Conservation (phyloP, 2,329 filamentous ascomycete genomes). For the Colletotrichum gigasporum region DNA sequence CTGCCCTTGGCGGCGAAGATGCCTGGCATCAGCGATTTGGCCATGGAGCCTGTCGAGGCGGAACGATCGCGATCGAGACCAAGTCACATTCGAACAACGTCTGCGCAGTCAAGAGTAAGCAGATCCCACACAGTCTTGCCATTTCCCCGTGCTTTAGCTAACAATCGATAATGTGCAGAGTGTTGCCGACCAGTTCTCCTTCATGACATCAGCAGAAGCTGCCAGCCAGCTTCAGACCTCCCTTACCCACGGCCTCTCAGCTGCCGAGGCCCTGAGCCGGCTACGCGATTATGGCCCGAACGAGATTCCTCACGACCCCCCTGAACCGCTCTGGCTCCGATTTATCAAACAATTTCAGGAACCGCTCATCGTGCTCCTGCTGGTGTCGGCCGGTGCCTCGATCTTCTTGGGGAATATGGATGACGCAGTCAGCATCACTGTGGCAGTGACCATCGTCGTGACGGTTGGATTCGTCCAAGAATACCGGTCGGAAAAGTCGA, state of each 20-base stretch:
- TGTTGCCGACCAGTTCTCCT: slow-evolving; percentile 68
- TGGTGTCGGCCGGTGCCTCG: slow-evolving; percentile 88
- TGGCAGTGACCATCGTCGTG: slow-evolving; percentile 96
- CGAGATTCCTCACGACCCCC: slow-evolving; percentile 92
- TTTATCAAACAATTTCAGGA: slow-evolving; percentile 98
- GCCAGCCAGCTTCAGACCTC: slow-evolving; percentile 83
- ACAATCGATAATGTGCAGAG: slow-evolving; percentile 45
- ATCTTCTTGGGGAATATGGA: slow-evolving; percentile 93
- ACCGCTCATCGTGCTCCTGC: slow-evolving; percentile 89
- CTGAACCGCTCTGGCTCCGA: slow-evolving; percentile 93
- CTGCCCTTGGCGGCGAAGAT: slow-evolving; percentile 44
- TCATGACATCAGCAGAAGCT: slow-evolving; percentile 80
- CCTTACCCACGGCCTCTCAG: slow-evolving; percentile 81
- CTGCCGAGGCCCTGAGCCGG: slow-evolving; percentile 81
- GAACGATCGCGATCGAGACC: slow-evolving; percentile 45
- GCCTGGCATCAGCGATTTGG: slow-evolving; percentile 42
- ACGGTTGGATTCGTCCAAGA: slow-evolving; percentile 97
- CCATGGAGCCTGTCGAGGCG: slow-evolving; percentile 37
- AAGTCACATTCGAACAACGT: slow-evolving; percentile 59
- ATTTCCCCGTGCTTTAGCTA: background rate
- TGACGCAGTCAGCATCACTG: slow-evolving; percentile 93
- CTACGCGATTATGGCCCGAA: slow-evolving; percentile 87
- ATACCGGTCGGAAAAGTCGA: slow-evolving; percentile 95
- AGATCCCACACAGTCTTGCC: background rate
- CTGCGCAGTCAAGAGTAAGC: slow-evolving; percentile 64